Evolutionary conservation across 1,139 yeast species (phyloP).

Genomic region (Scheffersomyces titani): DNA sequence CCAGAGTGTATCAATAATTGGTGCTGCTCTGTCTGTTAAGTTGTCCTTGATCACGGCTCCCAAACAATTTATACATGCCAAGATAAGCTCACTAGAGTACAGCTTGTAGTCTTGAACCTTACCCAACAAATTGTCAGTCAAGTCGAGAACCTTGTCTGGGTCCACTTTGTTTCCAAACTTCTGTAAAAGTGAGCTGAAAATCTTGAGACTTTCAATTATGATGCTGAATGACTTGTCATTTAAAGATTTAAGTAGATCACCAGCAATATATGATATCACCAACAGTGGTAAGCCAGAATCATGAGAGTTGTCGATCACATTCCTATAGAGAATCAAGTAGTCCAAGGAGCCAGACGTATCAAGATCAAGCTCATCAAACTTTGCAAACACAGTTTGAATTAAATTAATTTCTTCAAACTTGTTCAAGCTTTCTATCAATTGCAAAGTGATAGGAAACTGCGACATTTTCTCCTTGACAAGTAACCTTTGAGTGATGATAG

Average conservation of each 20-base stretch:
- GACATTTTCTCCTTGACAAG: constrained; percentile 19
- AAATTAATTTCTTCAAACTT: constrained; percentile 11
- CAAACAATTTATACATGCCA: constrained; percentile 36
- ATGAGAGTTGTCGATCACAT: constrained; percentile 18
- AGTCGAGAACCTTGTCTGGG: constrained; percentile 11
- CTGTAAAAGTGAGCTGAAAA: constrained; percentile 37
- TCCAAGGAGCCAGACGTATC: constrained; percentile 25
- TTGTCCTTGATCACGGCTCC: constrained; percentile 12
- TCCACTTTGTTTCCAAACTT: constrained; percentile 12
- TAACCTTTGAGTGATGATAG: constrained; percentile 18
- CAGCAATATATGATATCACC: constrained; percentile 33
- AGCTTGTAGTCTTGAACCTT: constrained; percentile 38
- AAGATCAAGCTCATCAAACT: constrained; percentile 18
- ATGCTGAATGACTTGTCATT: constrained; percentile 40
- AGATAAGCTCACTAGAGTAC: constrained; percentile 54
- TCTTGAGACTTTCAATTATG: constrained; percentile 50
- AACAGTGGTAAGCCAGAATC: constrained; percentile 11
- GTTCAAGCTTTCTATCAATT: constrained; percentile 31
- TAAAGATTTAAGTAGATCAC: constrained; percentile 46
- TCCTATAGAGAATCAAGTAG: constrained; percentile 27
- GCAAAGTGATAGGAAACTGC: constrained; percentile 25
- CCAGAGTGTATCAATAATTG: constrained; percentile 7
- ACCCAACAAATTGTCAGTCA: constrained; percentile 22
- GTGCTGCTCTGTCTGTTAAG: constrained; percentile 1
- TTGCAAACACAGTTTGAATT: constrained; percentile 11